Evolutionary conservation across 805 yeast genomes (phyloP).

Genomic region (Ogataea neopini): DNA sequence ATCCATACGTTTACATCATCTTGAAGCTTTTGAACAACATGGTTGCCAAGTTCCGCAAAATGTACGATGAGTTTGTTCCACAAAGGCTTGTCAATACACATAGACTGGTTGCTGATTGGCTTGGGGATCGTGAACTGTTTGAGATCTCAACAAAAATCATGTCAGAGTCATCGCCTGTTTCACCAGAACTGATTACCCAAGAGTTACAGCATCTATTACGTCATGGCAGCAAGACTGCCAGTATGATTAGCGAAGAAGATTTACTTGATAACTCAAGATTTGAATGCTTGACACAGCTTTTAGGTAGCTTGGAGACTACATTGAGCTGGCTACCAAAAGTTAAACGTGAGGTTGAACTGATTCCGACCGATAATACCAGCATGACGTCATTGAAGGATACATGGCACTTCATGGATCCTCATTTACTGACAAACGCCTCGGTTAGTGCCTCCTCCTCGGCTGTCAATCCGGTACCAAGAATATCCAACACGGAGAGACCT

Average conservation of each 20-base stretch:
- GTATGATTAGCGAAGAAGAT: conserved; percentile 45
- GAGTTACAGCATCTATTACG: conserved; percentile 34
- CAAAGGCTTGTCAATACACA: conserved; percentile 15
- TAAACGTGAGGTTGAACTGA: conserved; percentile 39
- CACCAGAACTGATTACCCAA: conserved; percentile 16
- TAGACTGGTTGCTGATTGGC: conserved; percentile 34
- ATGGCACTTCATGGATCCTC: conserved; percentile 32
- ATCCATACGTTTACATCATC: conserved; percentile 51
- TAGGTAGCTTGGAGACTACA: conserved; percentile 57
- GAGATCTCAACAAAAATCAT: conserved; percentile 36
- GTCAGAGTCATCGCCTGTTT: conserved; percentile 18
- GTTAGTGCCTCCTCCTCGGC: conserved; percentile 5
- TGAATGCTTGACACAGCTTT: conserved; percentile 51
- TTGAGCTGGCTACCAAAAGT: conserved; percentile 59
- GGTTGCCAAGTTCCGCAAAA: conserved; percentile 36
- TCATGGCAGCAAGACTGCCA: conserved; percentile 25
- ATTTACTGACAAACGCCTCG: conserved; percentile 2
- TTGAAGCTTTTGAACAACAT: conserved; percentile 43
- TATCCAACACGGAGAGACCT: neutral
- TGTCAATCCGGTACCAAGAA: neutral
- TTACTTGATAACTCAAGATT: conserved; percentile 53
- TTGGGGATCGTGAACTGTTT: conserved; percentile 34
- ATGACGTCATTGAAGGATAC: conserved; percentile 29
- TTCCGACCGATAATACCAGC: conserved; percentile 11
- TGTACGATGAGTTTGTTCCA: conserved; percentile 30